Evolutionary conservation across 768 basidiomycete species (phyloP).

Genomic region (Pleurotus ostreatus): DNA sequence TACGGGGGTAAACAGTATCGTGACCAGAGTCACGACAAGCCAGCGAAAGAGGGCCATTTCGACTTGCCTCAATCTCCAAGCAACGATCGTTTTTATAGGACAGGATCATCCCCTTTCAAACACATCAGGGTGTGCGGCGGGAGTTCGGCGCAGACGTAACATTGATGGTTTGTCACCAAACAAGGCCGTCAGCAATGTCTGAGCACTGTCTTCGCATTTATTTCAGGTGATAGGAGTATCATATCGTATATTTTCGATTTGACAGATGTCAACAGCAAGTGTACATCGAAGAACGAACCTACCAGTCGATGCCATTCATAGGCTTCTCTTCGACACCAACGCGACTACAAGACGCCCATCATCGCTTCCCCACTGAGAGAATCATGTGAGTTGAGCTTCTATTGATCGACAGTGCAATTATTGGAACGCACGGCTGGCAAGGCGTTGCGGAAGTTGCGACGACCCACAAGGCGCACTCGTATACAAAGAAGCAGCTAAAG

Average conservation of each 20-base stretch:
- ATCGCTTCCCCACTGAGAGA: too few relatives aligned
- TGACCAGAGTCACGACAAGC: conserved; percentile 27
- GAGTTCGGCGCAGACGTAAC: not conserved
- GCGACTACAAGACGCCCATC: too few relatives aligned
- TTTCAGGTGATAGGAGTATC: not conserved
- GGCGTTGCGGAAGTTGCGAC: too few relatives aligned
- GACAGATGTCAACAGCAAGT: not conserved
- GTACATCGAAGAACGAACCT: not conserved
- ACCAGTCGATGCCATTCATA: too few relatives aligned
- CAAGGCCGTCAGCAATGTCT: not conserved
- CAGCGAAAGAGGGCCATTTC: conserved; percentile 9
- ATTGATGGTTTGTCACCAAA: conserved; percentile 2
- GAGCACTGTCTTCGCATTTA: not conserved
- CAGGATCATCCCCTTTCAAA: not conserved
- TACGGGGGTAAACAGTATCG: conserved; percentile 34
- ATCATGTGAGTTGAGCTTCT: too few relatives aligned
- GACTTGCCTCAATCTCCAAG: not conserved
- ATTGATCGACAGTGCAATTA: too few relatives aligned
- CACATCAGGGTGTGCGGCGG: not conserved
- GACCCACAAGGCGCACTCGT: too few relatives aligned
- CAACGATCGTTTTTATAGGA: not conserved
- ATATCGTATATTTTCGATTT: not conserved
- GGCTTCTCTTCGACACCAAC: too few relatives aligned
- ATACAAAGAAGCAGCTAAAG: too few relatives aligned
- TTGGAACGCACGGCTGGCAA: too few relatives aligned